These are phyloP conservation scores for Penicillium lividum DNA, from an alignment of 495 filamentous ascomycete genomes.

Conservation along the genomic window DNA sequence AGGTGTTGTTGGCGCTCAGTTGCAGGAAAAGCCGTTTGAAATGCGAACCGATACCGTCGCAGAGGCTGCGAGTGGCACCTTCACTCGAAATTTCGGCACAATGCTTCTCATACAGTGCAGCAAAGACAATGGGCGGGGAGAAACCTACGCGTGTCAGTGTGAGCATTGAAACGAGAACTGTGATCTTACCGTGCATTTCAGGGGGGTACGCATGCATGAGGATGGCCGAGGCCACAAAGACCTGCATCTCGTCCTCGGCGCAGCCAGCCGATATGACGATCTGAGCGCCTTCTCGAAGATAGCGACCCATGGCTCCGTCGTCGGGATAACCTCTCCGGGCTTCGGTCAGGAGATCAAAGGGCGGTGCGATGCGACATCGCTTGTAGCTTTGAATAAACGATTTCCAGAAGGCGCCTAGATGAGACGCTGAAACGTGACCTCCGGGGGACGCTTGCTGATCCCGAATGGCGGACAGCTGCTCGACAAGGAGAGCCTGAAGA, in stretches of 20 bases:
- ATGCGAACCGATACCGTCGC: not conserved
- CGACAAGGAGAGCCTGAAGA: constrained; percentile 4
- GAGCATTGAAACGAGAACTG: not conserved
- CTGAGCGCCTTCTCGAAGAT: not conserved
- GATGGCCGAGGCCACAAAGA: constrained; percentile 10
- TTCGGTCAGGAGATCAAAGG: constrained; percentile 13
- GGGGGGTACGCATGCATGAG: constrained; percentile 17
- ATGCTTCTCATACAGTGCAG: not conserved
- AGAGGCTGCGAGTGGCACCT: not conserved
- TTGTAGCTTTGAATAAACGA: constrained; percentile 5
- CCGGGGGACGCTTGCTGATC: not conserved
- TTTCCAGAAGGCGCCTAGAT: constrained; percentile 12
- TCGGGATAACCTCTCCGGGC: not conserved
- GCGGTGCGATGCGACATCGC: not conserved
- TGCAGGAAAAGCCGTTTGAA: not conserved
- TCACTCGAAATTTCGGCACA: not conserved
- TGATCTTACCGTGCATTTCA: constrained; percentile 16
- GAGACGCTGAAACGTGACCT: constrained; percentile 10
- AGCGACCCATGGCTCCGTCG: not conserved
- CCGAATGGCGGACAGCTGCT: not conserved
- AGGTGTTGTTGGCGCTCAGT: not conserved
- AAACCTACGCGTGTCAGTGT: not conserved
- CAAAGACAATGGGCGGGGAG: not conserved
- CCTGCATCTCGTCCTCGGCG: constrained; percentile 1
- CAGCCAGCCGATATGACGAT: not conserved